Evolutionary conservation across 2,329 filamentous ascomycete species (phyloP), one percentile per base, ranked within the genome.

Genomic region (Cercospora sesami): DNA sequence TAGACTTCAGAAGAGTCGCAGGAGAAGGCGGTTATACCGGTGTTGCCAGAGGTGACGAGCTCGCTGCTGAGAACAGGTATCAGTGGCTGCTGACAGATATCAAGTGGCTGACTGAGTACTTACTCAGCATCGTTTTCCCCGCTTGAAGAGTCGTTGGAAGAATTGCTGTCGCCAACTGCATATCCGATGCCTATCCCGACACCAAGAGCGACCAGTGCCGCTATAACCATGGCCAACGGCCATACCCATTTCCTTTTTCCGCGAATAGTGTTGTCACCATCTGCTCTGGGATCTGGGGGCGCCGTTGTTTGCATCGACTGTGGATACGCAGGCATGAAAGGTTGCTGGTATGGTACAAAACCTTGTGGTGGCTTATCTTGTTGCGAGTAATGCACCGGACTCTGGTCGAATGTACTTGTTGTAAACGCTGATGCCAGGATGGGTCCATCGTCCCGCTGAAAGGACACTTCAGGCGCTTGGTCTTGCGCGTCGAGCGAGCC

Each of bases 101-200:
- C 18, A 39, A 3, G 12, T 8, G 31, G 5, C 8, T 6, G 5
- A 16, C 16, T 31, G 30, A 26, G 21, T 10, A 36, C 62, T 26
- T 45, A 58, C 62, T 57, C 21, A 18, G 33, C 36, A 26, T 14
- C 16, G 23, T 64, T 42, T 18, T 26, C 21, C 4, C 1, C 4
- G 12, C 36, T 53, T 9, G 59, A 12, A 14, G 53, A 9, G 18
- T 31, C 21, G 10, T 33, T 31, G 18, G 64, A 66, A 9, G 59
- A 57, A 53, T 61, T 53, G 26, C 42, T 66, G 31, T 66, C 64
- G 21, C 64, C 59, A 39, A 66, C 60, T n/a, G 64, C 59, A 14
- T 66, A 66, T 12, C 64, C 64, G 21, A 66, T 63, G 5, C 64
- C 59, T 26, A 66, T 66, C 16, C 64, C 64, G 26, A 59, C 58